Base-by-base conservation (phyloP, 257 asterid species). In the Nyctanthes arbortristis region DNA sequence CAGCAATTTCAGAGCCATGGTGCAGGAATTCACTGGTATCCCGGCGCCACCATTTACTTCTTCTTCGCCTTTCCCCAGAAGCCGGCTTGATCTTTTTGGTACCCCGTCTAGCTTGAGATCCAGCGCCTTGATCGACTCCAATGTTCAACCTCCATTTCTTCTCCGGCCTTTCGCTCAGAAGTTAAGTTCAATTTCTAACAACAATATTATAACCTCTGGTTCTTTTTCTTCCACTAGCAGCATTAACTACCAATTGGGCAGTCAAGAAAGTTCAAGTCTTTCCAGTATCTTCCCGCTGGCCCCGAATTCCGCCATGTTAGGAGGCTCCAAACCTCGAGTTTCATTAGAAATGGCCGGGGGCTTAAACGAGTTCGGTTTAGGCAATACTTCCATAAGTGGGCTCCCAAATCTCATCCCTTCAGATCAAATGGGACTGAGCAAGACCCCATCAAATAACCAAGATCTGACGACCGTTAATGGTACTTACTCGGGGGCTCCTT, bases 1-100 rank as follows among this genome's bases (percentile, higher is more conserved):
- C 62, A 65, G 76, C 22, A 92, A 89, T 75, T 92, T 92, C 88
- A 63, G 96, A 80, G 96, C 98, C 78, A 89, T 92, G 98, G 98
- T 92, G 54, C 98, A 92, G 54, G 91, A 92, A 68, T 92, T 92
- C 73, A 92, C 98, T 0, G 96, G 98, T 14, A 85, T 92, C 24
- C 96, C 96, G 10, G 81, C 94, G 25, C 90, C 93, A 7, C 98
- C 98, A 0, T 87, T 92, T 35, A 32, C 78, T 4, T 71, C 67
- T 2, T 32, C 82, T 2, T 71, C 92, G 1, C 59, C 81, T 3
- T 81, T 80, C 33, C 69, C 78, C 10, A 73, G 89, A 55, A 76
- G 58, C 33, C 64, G 93, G 63, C 60, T 88, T 32, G 98, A 85
- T 72, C 73, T 87, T 22, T 81, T 78, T 68, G 83, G 79, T 60